Percentiles rank a stretch among this genome's conserved stretches.
phyloP scores from a whole-genome alignment of 202 grass and related monocot species.

The Zizania palustris region DNA sequence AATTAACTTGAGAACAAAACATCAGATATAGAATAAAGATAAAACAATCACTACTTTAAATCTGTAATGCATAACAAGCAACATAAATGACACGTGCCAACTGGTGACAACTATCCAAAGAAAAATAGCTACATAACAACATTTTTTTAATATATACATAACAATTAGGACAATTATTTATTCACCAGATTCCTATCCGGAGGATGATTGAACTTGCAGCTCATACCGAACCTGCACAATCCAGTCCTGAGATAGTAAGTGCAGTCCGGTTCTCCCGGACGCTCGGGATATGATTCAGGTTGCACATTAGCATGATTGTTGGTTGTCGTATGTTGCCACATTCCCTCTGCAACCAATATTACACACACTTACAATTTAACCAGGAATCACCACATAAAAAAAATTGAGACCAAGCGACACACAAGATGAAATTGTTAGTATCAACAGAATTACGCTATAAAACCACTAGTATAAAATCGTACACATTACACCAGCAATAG shows the following conservation, averaged over 20 bases:
- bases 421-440: not conserved
- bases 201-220: conserved; percentile 97
- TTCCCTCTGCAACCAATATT: conserved; percentile 66
- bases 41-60: not conserved
- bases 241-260: conserved; percentile 99
- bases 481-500: conserved; percentile 39
- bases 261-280: conserved; percentile 82
- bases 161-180: conserved; percentile 21
- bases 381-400: not conserved
- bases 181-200: conserved; percentile 87
- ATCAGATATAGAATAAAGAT: conserved; percentile 41
- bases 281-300: conserved; percentile 74
- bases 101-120: not conserved
- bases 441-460: not conserved
- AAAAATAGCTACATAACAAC: conserved; percentile 10
- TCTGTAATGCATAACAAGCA: conserved; percentile 33
- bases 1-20: conserved; percentile 48
- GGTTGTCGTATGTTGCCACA: conserved; percentile 87
- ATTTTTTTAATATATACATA: not conserved
- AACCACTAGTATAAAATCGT: conserved; percentile 14
- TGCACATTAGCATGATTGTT: conserved; percentile 52
- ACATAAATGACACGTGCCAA: not conserved
- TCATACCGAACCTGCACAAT: conserved; percentile 86
- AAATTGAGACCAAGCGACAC: conserved; percentile 2
- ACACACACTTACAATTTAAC: not conserved